Evolutionary conservation across 345 rosid genomes (phyloP), one percentile per base, ranked within the genome.

Genomic region (Sonneratia caseolaris): DNA sequence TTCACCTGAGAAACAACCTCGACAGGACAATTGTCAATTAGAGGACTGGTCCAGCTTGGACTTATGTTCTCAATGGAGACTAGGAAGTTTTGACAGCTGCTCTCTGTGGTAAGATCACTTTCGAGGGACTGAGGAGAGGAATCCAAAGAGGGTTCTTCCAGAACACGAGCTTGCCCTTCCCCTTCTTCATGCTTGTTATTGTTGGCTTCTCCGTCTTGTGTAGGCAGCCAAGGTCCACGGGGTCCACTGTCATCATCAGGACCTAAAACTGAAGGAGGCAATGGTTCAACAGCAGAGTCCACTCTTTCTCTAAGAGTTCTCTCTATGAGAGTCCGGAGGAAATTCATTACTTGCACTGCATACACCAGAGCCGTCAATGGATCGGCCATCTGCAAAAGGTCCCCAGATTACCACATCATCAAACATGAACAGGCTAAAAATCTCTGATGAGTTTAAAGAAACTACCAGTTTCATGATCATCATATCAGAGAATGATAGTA

Each of bases 281-380:
- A 48, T 53, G 86, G 66, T 71, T 83, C 94, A 27, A 82, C 72
- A 62, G 78, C 61, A 35, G 85, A 79, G 35, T 85, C 91, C 80
- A 86, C 86, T 78, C 98, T 82, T 59, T 82, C 97, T 79, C 78
- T 84, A 64, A 96, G 84, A 2, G 84, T 89, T 78, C 79, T 88
- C 7, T 76, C 79, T 22, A 89, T 78, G 43, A 96, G 96, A 48
- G 87, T 88, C 82, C 86, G 91, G 27, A 96, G 96, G 83, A 96
- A 88, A 78, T 96, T 96, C 97, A 92, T 96, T 74, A 91, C 95
- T 85, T 91, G 94, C 72, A 96, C 98, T 3, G 95, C 98, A 74
- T 89, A 87, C 99, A 96, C 89, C 72, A 96, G 76, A 66, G 99
- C 98, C 3, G 99, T 96, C 75, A 96, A 79, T 36, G 99, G 99